phyloP scores from a whole-genome alignment of 176 grass and related monocot genomes.

The Oryza australiensis region DNA sequence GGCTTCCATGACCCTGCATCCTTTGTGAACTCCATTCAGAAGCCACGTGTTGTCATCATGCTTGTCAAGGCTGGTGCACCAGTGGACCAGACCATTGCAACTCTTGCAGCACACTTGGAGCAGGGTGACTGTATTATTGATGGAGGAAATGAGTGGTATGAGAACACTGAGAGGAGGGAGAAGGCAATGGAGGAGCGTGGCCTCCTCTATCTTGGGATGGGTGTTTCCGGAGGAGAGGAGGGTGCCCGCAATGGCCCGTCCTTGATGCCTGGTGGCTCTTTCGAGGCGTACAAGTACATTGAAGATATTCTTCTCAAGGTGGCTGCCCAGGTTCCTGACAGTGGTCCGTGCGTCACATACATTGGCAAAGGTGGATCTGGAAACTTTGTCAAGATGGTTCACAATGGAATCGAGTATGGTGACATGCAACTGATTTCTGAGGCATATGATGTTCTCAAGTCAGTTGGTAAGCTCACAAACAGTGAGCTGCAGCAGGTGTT shows the following conservation, averaged over 20 bases:
- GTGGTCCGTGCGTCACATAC: slow-evolving; percentile 67
- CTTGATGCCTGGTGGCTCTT: slow-evolving; percentile 73
- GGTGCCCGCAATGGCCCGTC: slow-evolving; percentile 73
- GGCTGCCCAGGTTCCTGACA: slow-evolving; percentile 67
- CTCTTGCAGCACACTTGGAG: slow-evolving; percentile 69
- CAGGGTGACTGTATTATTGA: slow-evolving; percentile 77
- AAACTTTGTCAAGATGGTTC: slow-evolving; percentile 91
- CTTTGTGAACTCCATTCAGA: slow-evolving; percentile 80
- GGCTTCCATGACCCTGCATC: slow-evolving; percentile 68
- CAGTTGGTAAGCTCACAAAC: slow-evolving; percentile 74
- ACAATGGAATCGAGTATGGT: slow-evolving; percentile 86
- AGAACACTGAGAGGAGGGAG: slow-evolving; percentile 92
- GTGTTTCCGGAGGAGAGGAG: slow-evolving; percentile 80
- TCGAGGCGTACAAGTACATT: slow-evolving; percentile 79
- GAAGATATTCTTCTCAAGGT: slow-evolving; percentile 86
- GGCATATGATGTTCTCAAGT: slow-evolving; percentile 80
- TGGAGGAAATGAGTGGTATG: slow-evolving; percentile 86
- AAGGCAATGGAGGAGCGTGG: slow-evolving; percentile 72
- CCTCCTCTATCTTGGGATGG: slow-evolving; percentile 80
- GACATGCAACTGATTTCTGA: slow-evolving; percentile 84
- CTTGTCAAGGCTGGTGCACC: slow-evolving; percentile 84
- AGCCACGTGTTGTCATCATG: slow-evolving; percentile 77
- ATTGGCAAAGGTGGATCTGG: slow-evolving; percentile 73
- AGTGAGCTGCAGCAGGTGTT: slow-evolving; percentile 76
- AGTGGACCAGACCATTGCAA: slow-evolving; percentile 79